Base-by-base conservation (phyloP, 164 flowering plant species). In the Protea cynaroides region DNA sequence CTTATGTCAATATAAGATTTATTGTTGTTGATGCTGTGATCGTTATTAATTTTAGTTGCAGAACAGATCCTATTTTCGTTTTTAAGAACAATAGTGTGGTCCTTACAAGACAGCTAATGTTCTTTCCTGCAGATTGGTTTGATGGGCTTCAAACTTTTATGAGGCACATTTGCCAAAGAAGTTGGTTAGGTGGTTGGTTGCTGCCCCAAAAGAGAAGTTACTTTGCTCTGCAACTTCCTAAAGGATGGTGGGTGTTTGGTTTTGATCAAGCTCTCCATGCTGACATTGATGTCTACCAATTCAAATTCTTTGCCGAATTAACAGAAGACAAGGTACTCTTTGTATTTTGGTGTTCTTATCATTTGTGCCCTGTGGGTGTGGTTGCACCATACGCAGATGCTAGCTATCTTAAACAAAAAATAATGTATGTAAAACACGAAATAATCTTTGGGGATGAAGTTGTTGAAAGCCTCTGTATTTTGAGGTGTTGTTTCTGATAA, bases 121-220 rank as follows among this genome's bases (percentile, higher is more conserved):
- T 61, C n/a, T 62, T 46, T 52, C 7, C 56, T 64, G 40, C 86
- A 95, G 99, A 92, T 79, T 92, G 99, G 98, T 95, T 95, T 82
- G 99, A 95, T 84, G 99, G 99, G 55, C 90, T 95, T 64, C 81
- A 95, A 72, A 95, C 99, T 50, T 95, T 82, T 69, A 92, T 88
- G 96, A 83, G 98, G 75, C 90, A 83, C 71, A 85, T 92, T 73
- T 95, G 99, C 65, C 97, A 95, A 59, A 92, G 87, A 68, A 95
- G 88, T 73, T 95, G 98, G 99, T 78, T 95, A 76, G 99, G 99
- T 50, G 98, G 99, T 59, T 95, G 99, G 99, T 78, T 95, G 75
- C 84, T 95, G 86, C 98, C 99, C 65, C 99, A 95, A 69, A 90
- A 81, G 83, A 95, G 85, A 79, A 95, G 98, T 74, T 95, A 95